Base-by-base conservation (phyloP, 371 early-diverging fungal genomes). In the Saksenaea vasiformis region DNA sequence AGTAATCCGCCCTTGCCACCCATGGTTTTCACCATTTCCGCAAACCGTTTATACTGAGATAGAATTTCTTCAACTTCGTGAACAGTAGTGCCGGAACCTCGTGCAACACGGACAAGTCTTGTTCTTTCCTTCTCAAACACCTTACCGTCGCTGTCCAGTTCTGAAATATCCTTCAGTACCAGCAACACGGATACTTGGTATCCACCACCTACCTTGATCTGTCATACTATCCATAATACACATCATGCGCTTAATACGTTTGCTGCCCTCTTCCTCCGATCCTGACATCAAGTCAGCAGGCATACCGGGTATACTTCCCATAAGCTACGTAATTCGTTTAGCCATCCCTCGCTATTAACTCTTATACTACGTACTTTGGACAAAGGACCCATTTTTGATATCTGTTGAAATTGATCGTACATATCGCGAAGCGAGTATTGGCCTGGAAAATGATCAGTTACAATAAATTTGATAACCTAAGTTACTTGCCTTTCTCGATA, bases 181-280 rank as follows among this genome's bases (percentile, higher is more conserved):
- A 61, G 5, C 19, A 15, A 31, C 10, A 24, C 15, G 35, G 14
- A 5, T 22, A 4, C 31, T 9, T 19, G n/a, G 7, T 22, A 47
- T 19, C 2, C 19, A 22, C 28, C 3, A 34, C 22, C 43, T 79
- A 84, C 85, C 85, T 58, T 77, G 70, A 37, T 97, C 94, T 3
- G 91, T 97, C 98, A 99, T 96, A 67, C 95, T 94, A 74, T 99
- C 99, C 88, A 99, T 94, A 69, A 99, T 93, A 70, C 92, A 92
- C 87, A 96, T 93, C 83, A 97, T 92, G 37, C 89, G 85, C 74
- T 92, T 93, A 67, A 71, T 66, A 0, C 71, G 64, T 34, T 64
- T 66, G 58, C 64, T 58, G 34, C 63, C 67, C 47, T 71, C 71
- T 66, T 71, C 72, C 60, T 67, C 72, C 4, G 67, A 61, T 55